phyloP scores from a whole-genome alignment of 2,329 filamentous ascomycete genomes.

The Fusarium duplospermum region DNA sequence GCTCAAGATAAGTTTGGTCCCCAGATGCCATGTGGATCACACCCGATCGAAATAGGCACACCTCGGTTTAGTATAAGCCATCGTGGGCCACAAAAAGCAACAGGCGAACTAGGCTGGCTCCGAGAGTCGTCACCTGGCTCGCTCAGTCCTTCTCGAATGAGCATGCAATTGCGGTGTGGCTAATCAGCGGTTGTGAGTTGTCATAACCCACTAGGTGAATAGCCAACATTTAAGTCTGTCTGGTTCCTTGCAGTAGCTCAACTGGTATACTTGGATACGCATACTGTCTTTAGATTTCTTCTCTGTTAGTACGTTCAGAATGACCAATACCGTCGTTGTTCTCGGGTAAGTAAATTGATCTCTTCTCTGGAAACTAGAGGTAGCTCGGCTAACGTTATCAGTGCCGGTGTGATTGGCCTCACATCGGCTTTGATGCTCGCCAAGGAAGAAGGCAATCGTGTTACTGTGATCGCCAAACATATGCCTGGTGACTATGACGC shows the following conservation, averaged over 20 bases:
- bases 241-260: neutral
- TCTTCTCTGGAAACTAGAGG: neutral
- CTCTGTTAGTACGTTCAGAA: neutral
- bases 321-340: neutral
- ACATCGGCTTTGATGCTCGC: neutral
- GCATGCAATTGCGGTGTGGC: neutral
- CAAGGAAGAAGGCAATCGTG: conserved; percentile 4
- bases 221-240: neutral
- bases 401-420: neutral
- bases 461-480: conserved; percentile 84
- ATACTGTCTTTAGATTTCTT: neutral
- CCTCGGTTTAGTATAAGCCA: neutral
- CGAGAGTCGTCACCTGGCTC: neutral
- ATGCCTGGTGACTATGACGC: conserved; percentile 94
- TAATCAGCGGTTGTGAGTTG: neutral
- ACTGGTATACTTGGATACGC: neutral
- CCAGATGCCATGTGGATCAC: neutral
- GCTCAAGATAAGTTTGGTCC: neutral
- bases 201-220: neutral
- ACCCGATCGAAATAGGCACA: neutral
- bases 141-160: neutral
- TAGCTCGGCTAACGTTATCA: neutral
- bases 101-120: neutral
- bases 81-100: neutral
- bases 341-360: neutral